Percentiles rank a stretch among this genome's conserved stretches.
These are phyloP conservation scores for Magnusiomyces ingens DNA, from an alignment of 1,139 yeast species.

Conservation along the genomic window DNA sequence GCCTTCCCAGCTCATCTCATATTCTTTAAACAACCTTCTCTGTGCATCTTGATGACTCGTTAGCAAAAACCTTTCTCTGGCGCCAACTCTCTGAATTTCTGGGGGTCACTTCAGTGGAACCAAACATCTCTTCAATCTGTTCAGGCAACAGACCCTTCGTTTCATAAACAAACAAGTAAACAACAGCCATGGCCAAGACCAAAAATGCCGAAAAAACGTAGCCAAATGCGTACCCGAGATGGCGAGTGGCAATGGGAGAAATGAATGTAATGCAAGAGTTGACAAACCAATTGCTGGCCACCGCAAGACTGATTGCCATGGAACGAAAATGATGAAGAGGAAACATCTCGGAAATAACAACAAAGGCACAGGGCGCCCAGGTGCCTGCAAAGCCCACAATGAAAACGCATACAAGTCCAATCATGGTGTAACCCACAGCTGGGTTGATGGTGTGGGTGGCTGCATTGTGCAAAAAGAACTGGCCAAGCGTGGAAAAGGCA, in stretches of 20 bases:
- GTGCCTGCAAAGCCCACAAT: conserved; percentile 79
- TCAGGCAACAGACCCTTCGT: conserved; percentile 71
- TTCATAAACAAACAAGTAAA: conserved; percentile 61
- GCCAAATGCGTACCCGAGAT: conserved; percentile 38
- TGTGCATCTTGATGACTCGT: background rate
- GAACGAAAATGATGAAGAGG: conserved; percentile 67
- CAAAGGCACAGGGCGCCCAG: conserved; percentile 84
- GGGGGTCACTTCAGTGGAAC: conserved; percentile 27
- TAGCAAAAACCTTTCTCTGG: background rate
- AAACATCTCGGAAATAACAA: conserved; percentile 69
- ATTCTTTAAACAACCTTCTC: background rate
- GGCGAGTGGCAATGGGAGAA: conserved; percentile 60
- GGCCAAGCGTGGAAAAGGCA: conserved; percentile 64
- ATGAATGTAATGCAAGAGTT: conserved; percentile 54
- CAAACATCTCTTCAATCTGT: conserved; percentile 57
- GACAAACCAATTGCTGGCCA: conserved; percentile 31
- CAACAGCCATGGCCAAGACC: conserved; percentile 49
- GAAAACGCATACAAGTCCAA: conserved; percentile 69
- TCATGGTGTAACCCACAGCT: conserved; percentile 67
- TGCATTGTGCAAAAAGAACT: conserved; percentile 21
- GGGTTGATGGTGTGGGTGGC: background rate
- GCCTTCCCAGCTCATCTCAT: background rate
- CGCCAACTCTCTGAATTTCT: conserved; percentile 24
- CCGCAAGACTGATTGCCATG: conserved; percentile 58
- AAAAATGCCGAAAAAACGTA: conserved; percentile 52